Percentiles rank a stretch among this genome's conserved stretches.
Conservation (phyloP, 1,139 yeast species). For the Yamadazyma sp. region DNA sequence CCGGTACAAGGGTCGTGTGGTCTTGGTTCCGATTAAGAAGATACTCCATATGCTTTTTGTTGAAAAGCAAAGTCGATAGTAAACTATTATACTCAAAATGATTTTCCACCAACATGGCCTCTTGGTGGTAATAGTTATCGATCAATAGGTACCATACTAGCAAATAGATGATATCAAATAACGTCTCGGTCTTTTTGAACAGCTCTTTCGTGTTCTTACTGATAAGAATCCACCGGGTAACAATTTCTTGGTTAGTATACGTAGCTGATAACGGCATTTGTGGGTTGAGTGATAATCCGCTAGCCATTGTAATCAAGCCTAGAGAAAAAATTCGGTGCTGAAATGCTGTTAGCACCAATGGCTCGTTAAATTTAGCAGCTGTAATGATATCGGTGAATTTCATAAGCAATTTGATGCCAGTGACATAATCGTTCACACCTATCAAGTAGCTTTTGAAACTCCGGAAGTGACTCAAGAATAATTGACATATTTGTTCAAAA, state of each 20-base stretch:
- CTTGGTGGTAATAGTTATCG: constrained; percentile 24
- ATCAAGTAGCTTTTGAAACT: constrained; percentile 17
- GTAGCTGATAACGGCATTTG: constrained; percentile 7
- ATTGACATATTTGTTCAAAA: constrained; percentile 11
- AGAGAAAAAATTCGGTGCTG: constrained; percentile 19
- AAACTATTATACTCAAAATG: constrained; percentile 34
- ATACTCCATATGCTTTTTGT: constrained; percentile 25
- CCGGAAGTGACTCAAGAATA: constrained; percentile 17
- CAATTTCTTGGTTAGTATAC: constrained; percentile 16
- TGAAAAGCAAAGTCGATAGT: constrained; percentile 27
- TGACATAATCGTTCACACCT: constrained; percentile 18
- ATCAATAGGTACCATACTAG: constrained; percentile 32
- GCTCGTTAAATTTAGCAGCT: constrained; percentile 6
- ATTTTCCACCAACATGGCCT: constrained; percentile 24
- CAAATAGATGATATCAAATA: constrained; percentile 27
- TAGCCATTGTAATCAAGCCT: constrained; percentile 21
- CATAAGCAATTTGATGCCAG: constrained; percentile 8
- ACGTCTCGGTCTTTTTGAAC: constrained; percentile 19
- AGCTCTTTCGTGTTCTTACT: constrained; percentile 23
- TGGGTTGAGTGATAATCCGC: constrained; percentile 24
- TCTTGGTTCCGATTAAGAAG: constrained; percentile 10
- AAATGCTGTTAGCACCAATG: constrained; percentile 8
- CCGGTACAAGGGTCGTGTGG: constrained; percentile 5
- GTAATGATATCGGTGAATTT: constrained; percentile 6
- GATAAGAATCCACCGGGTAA: constrained; percentile 24